Evolutionary conservation across 2,329 filamentous ascomycete species (phyloP), one percentile per base, ranked within the genome.

Genomic region (Stachybotrys chlorohalonatus): DNA sequence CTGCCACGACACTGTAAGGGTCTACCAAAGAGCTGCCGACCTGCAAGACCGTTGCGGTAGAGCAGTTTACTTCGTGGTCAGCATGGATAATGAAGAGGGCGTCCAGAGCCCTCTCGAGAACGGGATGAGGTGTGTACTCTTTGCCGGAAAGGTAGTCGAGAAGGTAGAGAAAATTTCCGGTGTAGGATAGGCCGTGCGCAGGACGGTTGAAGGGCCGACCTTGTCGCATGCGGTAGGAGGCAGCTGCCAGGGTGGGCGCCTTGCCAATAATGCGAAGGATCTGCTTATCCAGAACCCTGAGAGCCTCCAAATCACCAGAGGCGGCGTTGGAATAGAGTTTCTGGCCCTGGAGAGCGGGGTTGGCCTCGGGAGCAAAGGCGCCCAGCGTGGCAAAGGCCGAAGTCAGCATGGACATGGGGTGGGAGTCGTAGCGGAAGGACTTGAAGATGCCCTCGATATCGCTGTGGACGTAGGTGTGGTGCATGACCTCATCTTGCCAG

Each of bases 61-160:
- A 79, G 61, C 78, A 76, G 59, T 82, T 81, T 64, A 83, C 78
- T 56, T 82, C 81, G 61, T 84, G 80, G 59, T 84, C 81, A 2
- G 78, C 76, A 58, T 81, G 78, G 30, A 83, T 72, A 53, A 82
- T 76, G 60, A 80, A 80, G 3, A 83, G 71, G 6, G 73, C 72
- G 53, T 82, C 77, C 15, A 83, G 66, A n/a, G 73, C 73, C 58
- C 72, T 74, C 51, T 75, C 76, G 7, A 82, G 66, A 5, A 75
- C 72, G 0, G 75, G 73, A 55, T 81, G 74, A 0, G 79, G 78
- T 16, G 65, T 65, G 58, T 75, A 76, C 31, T 75, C 75, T n/a
- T 65, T 61, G 1, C 70, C 70, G 7, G 77, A 77, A 3, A 80
- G 70, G 54, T 80, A 65, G 56, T 81, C 77, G 52, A 81, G 74